A percentile compares a stretch with the other conserved stretches of the same genome.
Conservation (phyloP, 2,329 filamentous ascomycete genomes). For the Drechslera avenae region DNA sequence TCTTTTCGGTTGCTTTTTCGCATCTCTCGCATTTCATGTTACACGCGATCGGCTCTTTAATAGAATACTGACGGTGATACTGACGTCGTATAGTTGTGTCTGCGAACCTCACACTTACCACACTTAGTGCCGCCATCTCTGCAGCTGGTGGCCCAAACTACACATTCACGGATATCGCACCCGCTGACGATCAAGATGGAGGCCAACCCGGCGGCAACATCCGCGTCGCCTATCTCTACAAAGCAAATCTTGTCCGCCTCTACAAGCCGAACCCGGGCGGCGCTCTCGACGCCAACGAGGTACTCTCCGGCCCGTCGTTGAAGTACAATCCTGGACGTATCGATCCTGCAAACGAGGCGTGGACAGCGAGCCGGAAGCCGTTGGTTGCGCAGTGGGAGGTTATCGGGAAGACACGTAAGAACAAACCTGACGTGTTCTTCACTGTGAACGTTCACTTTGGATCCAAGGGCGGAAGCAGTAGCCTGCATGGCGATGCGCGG, state of each 20-base stretch:
- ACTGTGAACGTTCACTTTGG: constrained; percentile 73
- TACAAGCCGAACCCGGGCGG: constrained; percentile 63
- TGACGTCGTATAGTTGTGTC: constrained; percentile 46
- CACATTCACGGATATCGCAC: constrained; percentile 64
- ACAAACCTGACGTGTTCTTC: constrained; percentile 59
- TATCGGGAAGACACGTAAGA: constrained; percentile 53
- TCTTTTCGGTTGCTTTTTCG: neutral
- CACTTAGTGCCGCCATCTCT: constrained; percentile 61
- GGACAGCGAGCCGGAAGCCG: constrained; percentile 68
- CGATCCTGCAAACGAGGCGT: constrained; percentile 65
- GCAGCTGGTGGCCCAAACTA: constrained; percentile 59
- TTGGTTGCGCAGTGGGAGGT: constrained; percentile 69
- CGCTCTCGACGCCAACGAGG: constrained; percentile 60
- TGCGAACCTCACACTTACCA: constrained; percentile 64
- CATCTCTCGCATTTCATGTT: neutral
- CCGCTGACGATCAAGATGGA: constrained; percentile 66
- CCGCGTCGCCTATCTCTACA: constrained; percentile 72
- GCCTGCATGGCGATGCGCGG: constrained; percentile 67
- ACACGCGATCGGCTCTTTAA: neutral
- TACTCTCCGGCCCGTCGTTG: constrained; percentile 63
- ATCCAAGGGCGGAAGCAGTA: constrained; percentile 69
- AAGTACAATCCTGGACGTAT: constrained; percentile 73
- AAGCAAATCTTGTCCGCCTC: constrained; percentile 63
- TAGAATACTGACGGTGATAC: neutral
- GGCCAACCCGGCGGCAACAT: constrained; percentile 74